Base-by-base conservation (phyloP, 225 moss, liverwort and hornwort species). In the Polytrichum formosum region DNA sequence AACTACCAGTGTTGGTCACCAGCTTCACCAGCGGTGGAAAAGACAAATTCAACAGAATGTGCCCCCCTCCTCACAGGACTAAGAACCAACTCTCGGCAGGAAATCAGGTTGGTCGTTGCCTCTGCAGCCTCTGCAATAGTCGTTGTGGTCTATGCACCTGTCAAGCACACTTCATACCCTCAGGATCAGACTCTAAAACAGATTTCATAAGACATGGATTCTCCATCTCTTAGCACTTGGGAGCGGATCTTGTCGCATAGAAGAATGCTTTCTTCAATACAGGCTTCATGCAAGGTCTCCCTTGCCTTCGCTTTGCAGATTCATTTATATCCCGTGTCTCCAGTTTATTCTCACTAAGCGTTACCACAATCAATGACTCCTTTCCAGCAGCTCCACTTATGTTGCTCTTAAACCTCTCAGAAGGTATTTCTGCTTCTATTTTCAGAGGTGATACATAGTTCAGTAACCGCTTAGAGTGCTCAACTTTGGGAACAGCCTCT, bases 51-150 rank as follows among this genome's bases (percentile, higher is more conserved):
- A 8, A 33, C 33, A 33, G 1, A 1, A 33, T 8, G 31, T 8
- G 8, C 33, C 33, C 8, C 33, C 33, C n/a, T 31, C 7, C 31
- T 33, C 2, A 33, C 2, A 9, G 35, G 7, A 35, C 35, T 31
- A 5, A 29, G 31, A 31, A 31, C 31, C 31, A 0, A 31, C 31
- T 31, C 31, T 31, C 1, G 6, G 31, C 31, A 31, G 31, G 6
- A 31, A 6, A 6, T 31, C 72, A 18, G 17, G 67, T 6, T 6
- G 31, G 67, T 23, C 78, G 75, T 63, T 78, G 72, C 31, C 83
- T 76, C 66, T 13, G 80, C 20, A 83, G 67, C 72, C 87, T 78
- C 37, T 74, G 83, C 81, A 76, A 83, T 83, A 5, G 80, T 21
- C 62, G 31, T 10, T 5, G 2, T 55, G 0, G 7, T 20, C 6